Evolutionary conservation across 2,329 filamentous ascomycete species (phyloP), one percentile per base, ranked within the genome.

Genomic region (Fusarium decemcellulare): DNA sequence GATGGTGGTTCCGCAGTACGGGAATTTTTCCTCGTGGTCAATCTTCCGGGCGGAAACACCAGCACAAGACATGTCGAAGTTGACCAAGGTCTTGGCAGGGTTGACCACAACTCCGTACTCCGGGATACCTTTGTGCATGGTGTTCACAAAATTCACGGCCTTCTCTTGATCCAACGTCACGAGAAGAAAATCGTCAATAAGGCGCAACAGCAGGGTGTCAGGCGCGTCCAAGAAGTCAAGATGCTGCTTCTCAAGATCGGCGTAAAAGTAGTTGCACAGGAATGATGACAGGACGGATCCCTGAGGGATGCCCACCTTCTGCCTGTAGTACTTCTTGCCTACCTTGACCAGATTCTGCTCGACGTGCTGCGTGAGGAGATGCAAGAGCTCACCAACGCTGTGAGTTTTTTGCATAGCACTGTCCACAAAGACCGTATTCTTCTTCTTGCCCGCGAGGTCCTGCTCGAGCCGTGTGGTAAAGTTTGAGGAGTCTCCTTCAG

Each of bases 221-320:
- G 76, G 61, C 0, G 65, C 65, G 10, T 81, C 75, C 15, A 96
- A 80, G 75, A 98, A 98, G 0, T 75, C 76, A 3, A 98, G 83
- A 14, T 91, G 83, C 29, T 90, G 85, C 8, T 81, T 81, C 79
- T 99, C 96, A 2, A 98, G 87, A 67, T 96, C 90, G 7, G 93
- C 95, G 76, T 99, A 99, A 79, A 98, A 98, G 80, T 97, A 95
- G 80, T 94, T 98, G 84, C 96, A 98, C 6, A 99, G 85, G 42
- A 94, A 85, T 44, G 92, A 93, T 0, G 95, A 98, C 6, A 99
- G 78, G 2, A 98, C 87, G 0, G 95, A 98, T 8, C 96, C 96
- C 78, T 99, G 96, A 0, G 96, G 95, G 40, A 99, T 98, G 14
- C 96, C 96, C 23, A 87, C 84, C 78, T 91, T 95, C 78, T 99